Conservation (phyloP, 352 stramenopile species). For the Pythium dissimile region DNA sequence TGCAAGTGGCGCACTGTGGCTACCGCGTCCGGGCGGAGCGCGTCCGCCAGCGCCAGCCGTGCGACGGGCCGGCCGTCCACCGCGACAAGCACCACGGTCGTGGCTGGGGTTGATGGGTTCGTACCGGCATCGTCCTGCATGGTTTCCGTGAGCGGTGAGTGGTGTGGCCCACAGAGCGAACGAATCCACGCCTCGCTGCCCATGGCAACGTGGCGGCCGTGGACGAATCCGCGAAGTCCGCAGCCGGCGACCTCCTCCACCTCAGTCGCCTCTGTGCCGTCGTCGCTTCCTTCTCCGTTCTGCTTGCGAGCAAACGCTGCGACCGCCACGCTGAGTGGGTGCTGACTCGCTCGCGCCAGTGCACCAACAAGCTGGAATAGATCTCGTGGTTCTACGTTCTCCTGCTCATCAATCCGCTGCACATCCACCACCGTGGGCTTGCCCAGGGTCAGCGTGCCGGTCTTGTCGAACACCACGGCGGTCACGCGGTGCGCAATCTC, state of each 20-base stretch:
- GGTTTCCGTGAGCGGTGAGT: too few relatives aligned
- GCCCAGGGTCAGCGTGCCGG: slow-evolving; percentile 95
- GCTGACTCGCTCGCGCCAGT: slow-evolving; percentile 93
- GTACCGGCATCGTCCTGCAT: too few relatives aligned
- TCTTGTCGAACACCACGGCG: slow-evolving; percentile 99
- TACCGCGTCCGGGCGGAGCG: slow-evolving; percentile 89
- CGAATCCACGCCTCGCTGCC: background rate
- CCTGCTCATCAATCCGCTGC: slow-evolving; percentile 58
- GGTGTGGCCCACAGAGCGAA: too few relatives aligned
- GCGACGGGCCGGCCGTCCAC: slow-evolving; percentile 74
- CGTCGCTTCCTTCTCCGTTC: slow-evolving; percentile 49
- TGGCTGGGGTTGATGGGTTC: slow-evolving; percentile 90
- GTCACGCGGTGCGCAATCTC: slow-evolving; percentile 90
- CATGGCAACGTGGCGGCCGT: background rate
- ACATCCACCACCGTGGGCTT: slow-evolving; percentile 86
- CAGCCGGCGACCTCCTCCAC: slow-evolving; percentile 41
- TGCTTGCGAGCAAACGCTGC: background rate
- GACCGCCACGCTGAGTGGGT: slow-evolving; percentile 93
- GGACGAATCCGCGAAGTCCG: background rate
- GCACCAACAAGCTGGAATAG: slow-evolving; percentile 88
- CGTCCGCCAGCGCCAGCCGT: slow-evolving; percentile 82
- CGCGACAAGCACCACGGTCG: slow-evolving; percentile 93
- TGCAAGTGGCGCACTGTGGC: slow-evolving; percentile 89
- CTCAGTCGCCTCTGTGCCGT: slow-evolving; percentile 85
- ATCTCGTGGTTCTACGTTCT: slow-evolving; percentile 65